phyloP scores from a whole-genome alignment of 495 filamentous ascomycete species.

The Lasiosphaeris hirsuta region DNA sequence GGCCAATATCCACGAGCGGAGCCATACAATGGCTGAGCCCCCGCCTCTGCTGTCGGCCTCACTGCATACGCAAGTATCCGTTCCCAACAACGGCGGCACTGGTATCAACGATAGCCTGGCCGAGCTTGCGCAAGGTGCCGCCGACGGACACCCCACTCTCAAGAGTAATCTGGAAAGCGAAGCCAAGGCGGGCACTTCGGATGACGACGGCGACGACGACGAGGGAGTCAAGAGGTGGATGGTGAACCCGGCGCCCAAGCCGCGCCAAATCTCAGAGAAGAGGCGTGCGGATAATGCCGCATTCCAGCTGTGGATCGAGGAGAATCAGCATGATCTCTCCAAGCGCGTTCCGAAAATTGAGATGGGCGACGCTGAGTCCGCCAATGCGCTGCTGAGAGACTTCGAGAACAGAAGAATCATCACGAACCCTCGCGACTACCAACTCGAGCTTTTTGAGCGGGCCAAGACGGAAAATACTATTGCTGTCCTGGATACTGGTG shows the following conservation, averaged over 20 bases:
- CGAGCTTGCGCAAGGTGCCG: too few species aligned
- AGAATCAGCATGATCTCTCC: slow-evolving; percentile 25
- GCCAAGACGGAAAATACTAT: slow-evolving; percentile 87
- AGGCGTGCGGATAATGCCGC: slow-evolving; percentile 49
- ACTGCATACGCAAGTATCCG: too few species aligned
- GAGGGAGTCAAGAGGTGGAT: slow-evolving; percentile 22
- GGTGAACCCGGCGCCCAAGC: slow-evolving; percentile 21
- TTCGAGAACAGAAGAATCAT: slow-evolving; percentile 52
- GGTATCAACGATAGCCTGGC: too few species aligned
- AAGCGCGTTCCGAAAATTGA: slow-evolving; percentile 9
- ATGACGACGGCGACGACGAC: slow-evolving; percentile 16
- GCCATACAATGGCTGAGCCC: too few species aligned
- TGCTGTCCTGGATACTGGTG: slow-evolving; percentile 92
- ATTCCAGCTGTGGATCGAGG: slow-evolving; percentile 47
- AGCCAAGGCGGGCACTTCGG: neutral
- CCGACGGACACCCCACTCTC: too few species aligned
- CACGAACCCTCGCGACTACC: slow-evolving; percentile 80
- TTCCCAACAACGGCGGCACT: too few species aligned
- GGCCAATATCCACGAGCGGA: too few species aligned
- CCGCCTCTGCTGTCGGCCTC: too few species aligned
- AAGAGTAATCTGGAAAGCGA: neutral
- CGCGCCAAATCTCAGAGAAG: slow-evolving; percentile 43
- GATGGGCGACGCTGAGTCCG: slow-evolving; percentile 24
- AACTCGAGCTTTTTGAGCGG: slow-evolving; percentile 85
- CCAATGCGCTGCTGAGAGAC: slow-evolving; percentile 22